phyloP scores from a whole-genome alignment of 2,329 filamentous ascomycete genomes.

The Trichoderma sp. region DNA sequence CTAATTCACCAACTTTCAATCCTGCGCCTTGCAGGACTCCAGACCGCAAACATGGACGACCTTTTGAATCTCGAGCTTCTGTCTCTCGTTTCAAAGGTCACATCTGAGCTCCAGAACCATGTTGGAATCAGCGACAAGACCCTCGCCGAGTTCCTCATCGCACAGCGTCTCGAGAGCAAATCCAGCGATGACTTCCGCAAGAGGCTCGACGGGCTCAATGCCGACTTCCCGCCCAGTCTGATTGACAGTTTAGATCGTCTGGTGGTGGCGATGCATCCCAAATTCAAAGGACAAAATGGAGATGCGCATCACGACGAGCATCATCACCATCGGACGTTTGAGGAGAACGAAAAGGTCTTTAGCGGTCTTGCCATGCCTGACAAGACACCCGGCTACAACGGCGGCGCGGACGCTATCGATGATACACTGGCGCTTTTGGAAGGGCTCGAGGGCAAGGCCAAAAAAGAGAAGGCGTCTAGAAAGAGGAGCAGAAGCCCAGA shows the following conservation, averaged over 20 bases:
- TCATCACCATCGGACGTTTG: slow-evolving; percentile 44
- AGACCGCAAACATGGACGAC: slow-evolving; percentile 76
- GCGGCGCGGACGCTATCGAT: slow-evolving; percentile 68
- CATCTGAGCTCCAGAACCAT: slow-evolving; percentile 91
- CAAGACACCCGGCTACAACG: slow-evolving; percentile 48
- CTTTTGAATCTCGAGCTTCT: slow-evolving; percentile 87
- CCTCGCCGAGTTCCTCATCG: slow-evolving; percentile 93
- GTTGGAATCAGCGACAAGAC: slow-evolving; percentile 90
- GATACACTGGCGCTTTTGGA: slow-evolving; percentile 93
- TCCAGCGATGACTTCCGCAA: slow-evolving; percentile 71
- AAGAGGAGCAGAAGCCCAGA: slow-evolving; percentile 61
- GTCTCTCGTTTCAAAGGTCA: slow-evolving; percentile 91
- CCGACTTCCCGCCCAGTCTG: slow-evolving; percentile 79
- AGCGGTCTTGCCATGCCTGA: slow-evolving; percentile 86
- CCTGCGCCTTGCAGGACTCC: not conserved
- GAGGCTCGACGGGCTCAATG: slow-evolving; percentile 71
- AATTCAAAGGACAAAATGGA: slow-evolving; percentile 63
- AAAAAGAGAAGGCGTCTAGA: slow-evolving; percentile 46
- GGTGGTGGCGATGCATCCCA: slow-evolving; percentile 85
- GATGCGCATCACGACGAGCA: slow-evolving; percentile 40
- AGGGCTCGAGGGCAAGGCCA: slow-evolving; percentile 68
- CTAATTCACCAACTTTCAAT: not conserved
- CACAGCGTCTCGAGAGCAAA: slow-evolving; percentile 74
- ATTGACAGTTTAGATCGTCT: slow-evolving; percentile 89
- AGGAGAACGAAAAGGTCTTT: slow-evolving; percentile 84